Conservation (phyloP, 805 yeast species). For the Kuraishia borneana region DNA sequence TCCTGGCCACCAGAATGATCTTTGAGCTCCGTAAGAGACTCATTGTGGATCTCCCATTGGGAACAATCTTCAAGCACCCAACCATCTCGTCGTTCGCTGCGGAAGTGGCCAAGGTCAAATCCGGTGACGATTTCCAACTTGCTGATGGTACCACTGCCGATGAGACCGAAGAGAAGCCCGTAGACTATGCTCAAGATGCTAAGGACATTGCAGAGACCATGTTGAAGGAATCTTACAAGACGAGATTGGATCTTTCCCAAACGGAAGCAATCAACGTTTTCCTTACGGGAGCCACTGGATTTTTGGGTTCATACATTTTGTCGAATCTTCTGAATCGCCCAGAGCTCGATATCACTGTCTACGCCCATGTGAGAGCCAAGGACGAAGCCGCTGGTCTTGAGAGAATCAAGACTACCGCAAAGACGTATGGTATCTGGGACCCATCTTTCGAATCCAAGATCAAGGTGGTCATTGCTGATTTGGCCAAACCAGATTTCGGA, state of each 20-base stretch:
- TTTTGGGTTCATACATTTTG: slow-evolving; percentile 83
- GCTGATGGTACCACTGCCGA: slow-evolving; percentile 22
- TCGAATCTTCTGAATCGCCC: slow-evolving; percentile 59
- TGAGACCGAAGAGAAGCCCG: slow-evolving; percentile 11
- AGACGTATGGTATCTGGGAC: slow-evolving; percentile 75
- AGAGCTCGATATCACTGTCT: slow-evolving; percentile 42
- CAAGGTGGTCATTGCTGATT: slow-evolving; percentile 72
- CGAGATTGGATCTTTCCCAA: slow-evolving; percentile 18
- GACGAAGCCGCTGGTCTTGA: slow-evolving; percentile 58
- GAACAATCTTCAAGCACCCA: slow-evolving; percentile 82
- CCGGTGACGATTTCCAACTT: slow-evolving; percentile 33
- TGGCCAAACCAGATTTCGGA: slow-evolving; percentile 68
- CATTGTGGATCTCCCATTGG: slow-evolving; percentile 76
- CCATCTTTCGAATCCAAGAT: slow-evolving; percentile 46
- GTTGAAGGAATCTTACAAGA: slow-evolving; percentile 33
- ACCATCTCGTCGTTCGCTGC: slow-evolving; percentile 70
- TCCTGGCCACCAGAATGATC: slow-evolving; percentile 93
- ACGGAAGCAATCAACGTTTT: slow-evolving; percentile 37
- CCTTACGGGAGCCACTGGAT: slow-evolving; percentile 94
- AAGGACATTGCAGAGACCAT: slow-evolving; percentile 28
- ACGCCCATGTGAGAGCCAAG: slow-evolving; percentile 87
- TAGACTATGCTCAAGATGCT: slow-evolving; percentile 70
- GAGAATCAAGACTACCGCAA: slow-evolving; percentile 65
- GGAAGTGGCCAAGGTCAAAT: slow-evolving; percentile 50
- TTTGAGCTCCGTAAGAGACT: slow-evolving; percentile 77